Evolutionary conservation across 2,329 filamentous ascomycete species (phyloP), one percentile per base, ranked within the genome.

Genomic region (Thermoascus crustaceus): DNA sequence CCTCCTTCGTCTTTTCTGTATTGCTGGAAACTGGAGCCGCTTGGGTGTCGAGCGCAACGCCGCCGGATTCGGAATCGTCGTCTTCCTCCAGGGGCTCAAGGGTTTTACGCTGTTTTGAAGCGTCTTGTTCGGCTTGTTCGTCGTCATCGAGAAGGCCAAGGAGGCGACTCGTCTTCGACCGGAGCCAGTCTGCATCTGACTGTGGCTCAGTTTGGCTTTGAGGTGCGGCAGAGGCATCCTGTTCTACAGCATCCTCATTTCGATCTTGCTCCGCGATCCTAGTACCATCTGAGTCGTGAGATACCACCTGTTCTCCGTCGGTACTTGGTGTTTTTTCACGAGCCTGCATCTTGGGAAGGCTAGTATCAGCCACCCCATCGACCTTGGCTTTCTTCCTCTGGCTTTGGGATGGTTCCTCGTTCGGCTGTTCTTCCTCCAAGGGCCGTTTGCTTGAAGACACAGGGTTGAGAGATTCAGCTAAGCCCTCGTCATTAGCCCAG

Each of bases 121-220:
- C 55, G 6, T 68, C 59, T 23, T 68, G 62, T 3, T 61, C 58
- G 16, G 53, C 57, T 34, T 55, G 52, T 42, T 63, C 53, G 39
- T 64, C 80, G 27, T 85, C 82, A 49, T 94, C 85, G 35, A 88
- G 71, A 18, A 96, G 68, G 57, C 89, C 91, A 33, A 95, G 71
- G 32, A 94, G 67, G 50, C 89, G 76, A 62, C 81, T 95, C 9
- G 88, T 96, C 48, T 84, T 78, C 43, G 84, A 89, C 39, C 89
- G 79, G 48, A 95, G 70, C 91, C 91, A 98, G 60, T 96, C 88
- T 41, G 81, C 78, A 62, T 95, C 87, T 14, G 82, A 80, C 30
- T 64, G 56, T 20, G 59, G 58, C 21, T 54, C 54, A 16, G 57
- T 51, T 32, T 54, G 52, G 14, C 47, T 54, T 37, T 47, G 50